Evolutionary conservation across 1,139 yeast genomes (phyloP).

Genomic region (Zygoascus hellenicus): DNA sequence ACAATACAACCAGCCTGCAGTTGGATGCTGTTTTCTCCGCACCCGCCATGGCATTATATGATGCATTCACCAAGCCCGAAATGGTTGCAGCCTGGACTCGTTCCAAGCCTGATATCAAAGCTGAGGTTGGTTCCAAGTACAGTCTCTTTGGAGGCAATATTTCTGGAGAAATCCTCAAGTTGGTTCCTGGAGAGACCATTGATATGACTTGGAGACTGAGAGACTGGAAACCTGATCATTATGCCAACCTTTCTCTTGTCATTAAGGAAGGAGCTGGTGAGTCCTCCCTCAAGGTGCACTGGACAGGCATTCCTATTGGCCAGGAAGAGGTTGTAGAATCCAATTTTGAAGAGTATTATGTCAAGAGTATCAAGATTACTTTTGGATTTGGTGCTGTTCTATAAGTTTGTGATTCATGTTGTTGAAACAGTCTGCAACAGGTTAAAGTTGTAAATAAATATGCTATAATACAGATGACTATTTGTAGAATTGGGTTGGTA

Average conservation of each 20-base stretch:
- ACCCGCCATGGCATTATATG: conserved; percentile 76
- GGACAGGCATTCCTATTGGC: conserved; percentile 94
- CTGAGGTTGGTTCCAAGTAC: conserved; percentile 56
- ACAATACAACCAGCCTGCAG: conserved; percentile 75
- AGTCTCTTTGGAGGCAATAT: conserved; percentile 87
- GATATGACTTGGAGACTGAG: conserved; percentile 79
- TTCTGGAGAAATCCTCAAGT: conserved; percentile 57
- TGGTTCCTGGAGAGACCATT: conserved; percentile 54
- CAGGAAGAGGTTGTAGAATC: conserved; percentile 84
- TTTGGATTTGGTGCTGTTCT: conserved; percentile 68
- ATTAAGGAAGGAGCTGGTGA: conserved; percentile 76
- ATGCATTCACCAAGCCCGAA: conserved; percentile 66
- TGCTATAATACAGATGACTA: neutral
- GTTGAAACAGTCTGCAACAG: neutral
- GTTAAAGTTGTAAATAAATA: conserved; percentile 10
- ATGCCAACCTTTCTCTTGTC: conserved; percentile 58
- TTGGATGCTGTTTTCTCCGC: conserved; percentile 80
- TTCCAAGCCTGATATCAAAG: conserved; percentile 60
- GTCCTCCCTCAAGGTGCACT: conserved; percentile 70
- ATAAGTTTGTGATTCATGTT: conserved; percentile 15
- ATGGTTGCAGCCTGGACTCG: conserved; percentile 89
- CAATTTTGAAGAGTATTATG: conserved; percentile 85
- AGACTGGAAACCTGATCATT: conserved; percentile 84
- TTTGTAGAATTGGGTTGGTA: conserved; percentile 67
- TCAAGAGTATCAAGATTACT: conserved; percentile 78